Conservation (phyloP, 106 monocot species). For the Alisma plantagoaquatica region DNA sequence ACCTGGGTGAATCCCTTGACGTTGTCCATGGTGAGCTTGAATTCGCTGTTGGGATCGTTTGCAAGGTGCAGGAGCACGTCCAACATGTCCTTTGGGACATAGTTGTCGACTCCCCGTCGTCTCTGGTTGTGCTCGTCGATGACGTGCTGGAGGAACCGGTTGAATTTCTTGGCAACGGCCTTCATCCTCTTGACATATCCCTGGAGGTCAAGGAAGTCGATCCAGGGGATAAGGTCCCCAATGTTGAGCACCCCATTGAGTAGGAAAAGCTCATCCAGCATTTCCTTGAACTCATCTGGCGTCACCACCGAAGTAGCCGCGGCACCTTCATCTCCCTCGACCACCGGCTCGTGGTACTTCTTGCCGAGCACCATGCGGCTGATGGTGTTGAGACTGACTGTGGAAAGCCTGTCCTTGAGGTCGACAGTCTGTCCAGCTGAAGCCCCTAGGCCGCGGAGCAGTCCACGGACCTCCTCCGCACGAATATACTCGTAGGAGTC, state of each 20-base stretch:
- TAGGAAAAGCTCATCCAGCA: background rate
- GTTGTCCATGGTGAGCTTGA: no score
- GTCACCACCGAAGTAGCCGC: background rate
- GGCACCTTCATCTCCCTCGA: no score
- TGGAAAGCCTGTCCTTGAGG: background rate
- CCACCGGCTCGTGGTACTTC: background rate
- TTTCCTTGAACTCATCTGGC: background rate
- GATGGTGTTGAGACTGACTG: background rate
- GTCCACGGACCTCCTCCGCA: background rate
- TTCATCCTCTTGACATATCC: no score
- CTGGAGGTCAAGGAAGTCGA: background rate
- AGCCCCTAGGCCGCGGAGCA: background rate
- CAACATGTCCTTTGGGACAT: no score
- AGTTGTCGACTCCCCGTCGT: no score
- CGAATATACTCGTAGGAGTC: no score
- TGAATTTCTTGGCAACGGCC: no score
- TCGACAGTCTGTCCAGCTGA: background rate
- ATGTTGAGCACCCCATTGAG: background rate
- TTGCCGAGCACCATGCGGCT: background rate
- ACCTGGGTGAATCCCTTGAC: no score
- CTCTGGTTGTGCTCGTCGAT: no score
- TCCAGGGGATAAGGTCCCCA: background rate
- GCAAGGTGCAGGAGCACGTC: background rate
- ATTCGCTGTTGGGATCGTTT: background rate
- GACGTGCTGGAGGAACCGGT: conserved; percentile 52